These are phyloP conservation scores for Aspergillus homomorphus DNA, from an alignment of 495 filamentous ascomycete species.

Conservation along the genomic window DNA sequence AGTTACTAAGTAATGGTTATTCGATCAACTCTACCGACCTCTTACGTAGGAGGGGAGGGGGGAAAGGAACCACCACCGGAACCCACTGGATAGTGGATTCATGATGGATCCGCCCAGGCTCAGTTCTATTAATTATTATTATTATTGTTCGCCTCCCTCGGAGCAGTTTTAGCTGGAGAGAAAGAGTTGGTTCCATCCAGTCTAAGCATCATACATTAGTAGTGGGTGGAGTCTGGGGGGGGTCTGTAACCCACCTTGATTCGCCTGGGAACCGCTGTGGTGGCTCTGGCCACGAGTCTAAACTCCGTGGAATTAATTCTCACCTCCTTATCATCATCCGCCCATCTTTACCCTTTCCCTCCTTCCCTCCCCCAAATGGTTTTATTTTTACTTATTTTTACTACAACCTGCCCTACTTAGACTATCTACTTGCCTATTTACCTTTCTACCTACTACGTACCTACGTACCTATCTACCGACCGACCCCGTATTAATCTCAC, in stretches of 20 bases:
- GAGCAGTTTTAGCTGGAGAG: constrained; percentile 18
- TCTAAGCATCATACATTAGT: constrained; percentile 27
- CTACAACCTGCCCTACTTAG: constrained; percentile 11
- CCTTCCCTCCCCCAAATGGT: no score
- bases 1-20: no score
- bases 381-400: constrained; percentile 11
- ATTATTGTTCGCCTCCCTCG: constrained; percentile 14
- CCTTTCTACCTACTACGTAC: constrained; percentile 4
- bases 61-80: no score
- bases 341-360: constrained; percentile 34
- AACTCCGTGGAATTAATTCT: background rate
- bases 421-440: no score
- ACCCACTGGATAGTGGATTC: no score
- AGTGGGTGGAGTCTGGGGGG: constrained; percentile 2
- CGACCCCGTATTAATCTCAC: background rate
- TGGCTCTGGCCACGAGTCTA: background rate
- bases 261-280: background rate
- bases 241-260: constrained; percentile 1
- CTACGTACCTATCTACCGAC: constrained; percentile 2
- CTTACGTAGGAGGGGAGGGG: no score
- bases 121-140: background rate
- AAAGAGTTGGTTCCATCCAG: no score
- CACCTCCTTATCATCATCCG: constrained; percentile 14
- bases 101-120: background rate
- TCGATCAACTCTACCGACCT: no score